Percentiles rank a stretch among this genome's conserved stretches.
These are phyloP conservation scores for Pythium volutum DNA, from an alignment of 352 stramenopile genomes.

Conservation along the genomic window DNA sequence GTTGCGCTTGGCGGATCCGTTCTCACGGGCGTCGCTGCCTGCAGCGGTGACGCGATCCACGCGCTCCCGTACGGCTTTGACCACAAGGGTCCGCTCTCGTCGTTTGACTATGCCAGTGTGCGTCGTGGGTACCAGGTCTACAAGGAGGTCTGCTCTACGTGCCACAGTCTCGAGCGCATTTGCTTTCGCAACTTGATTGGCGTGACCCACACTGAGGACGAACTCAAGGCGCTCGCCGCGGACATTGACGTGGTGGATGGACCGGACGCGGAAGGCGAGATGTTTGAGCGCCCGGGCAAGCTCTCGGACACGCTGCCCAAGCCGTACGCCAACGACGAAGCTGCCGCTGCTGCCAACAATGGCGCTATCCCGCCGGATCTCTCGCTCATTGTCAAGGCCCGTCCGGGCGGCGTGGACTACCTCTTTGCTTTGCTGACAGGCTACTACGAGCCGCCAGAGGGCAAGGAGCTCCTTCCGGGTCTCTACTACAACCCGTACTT, in stretches of 20 bases:
- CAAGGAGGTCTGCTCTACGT: slow-evolving; percentile 97
- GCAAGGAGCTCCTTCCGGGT: slow-evolving; percentile 77
- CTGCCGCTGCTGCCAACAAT: slow-evolving; percentile 96
- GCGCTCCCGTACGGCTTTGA: slow-evolving; percentile 88
- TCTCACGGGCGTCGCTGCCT: slow-evolving; percentile 74
- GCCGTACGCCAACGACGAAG: slow-evolving; percentile 97
- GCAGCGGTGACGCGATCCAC: slow-evolving; percentile 86
- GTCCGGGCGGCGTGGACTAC: slow-evolving; percentile 95
- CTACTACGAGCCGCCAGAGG: slow-evolving; percentile 94
- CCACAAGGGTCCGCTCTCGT: slow-evolving; percentile 80
- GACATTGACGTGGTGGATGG: slow-evolving; percentile 97
- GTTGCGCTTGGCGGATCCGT: slow-evolving; percentile 72
- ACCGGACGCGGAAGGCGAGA: slow-evolving; percentile 98
- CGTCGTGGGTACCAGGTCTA: slow-evolving; percentile 99
- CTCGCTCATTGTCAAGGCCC: slow-evolving; percentile 97
- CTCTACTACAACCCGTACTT: slow-evolving; percentile 99
- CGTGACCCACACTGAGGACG: slow-evolving; percentile 93
- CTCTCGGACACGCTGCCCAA: slow-evolving; percentile 94
- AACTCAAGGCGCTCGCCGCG: slow-evolving; percentile 89
- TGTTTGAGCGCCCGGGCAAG: slow-evolving; percentile 99
- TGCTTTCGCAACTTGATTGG: slow-evolving; percentile 98
- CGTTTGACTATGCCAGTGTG: slow-evolving; percentile 92
- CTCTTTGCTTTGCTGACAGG: slow-evolving; percentile 97
- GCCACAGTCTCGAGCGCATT: slow-evolving; percentile 96
- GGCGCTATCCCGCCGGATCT: slow-evolving; percentile 97